Percentiles rank a stretch among this genome's conserved stretches.
phyloP scores from a whole-genome alignment of 768 basidiomycete genomes.

The Terana coerulea region DNA sequence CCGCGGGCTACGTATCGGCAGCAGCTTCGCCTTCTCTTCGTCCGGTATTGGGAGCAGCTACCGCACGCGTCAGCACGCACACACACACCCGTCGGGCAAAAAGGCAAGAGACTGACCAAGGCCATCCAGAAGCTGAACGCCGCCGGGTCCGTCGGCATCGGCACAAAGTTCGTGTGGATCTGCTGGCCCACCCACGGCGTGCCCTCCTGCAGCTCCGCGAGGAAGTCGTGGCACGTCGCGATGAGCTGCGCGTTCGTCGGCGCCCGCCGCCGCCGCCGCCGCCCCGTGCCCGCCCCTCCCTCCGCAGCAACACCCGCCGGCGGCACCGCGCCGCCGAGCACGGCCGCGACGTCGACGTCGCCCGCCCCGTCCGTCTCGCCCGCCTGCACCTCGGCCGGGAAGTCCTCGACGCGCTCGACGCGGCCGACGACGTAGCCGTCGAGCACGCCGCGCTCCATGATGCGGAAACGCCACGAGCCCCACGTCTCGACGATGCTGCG shows the following conservation, averaged over 20 bases:
- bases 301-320: neutral
- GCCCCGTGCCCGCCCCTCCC: neutral
- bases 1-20: constrained; percentile 75
- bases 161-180: constrained; percentile 67
- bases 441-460: constrained; percentile 75
- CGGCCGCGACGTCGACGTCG: neutral
- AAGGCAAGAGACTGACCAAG: constrained; percentile 36
- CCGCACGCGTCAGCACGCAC: neutral
- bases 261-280: constrained; percentile 7
- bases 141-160: constrained; percentile 67
- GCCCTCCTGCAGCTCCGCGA: constrained; percentile 58
- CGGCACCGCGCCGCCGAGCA: neutral
- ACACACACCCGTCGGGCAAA: neutral
- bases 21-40: constrained; percentile 80
- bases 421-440: constrained; percentile 91
- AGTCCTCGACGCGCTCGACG: constrained; percentile 47
- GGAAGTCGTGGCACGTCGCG: constrained; percentile 55
- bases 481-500: constrained; percentile 80
- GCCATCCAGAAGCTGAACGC: constrained; percentile 90
- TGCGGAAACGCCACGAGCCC: constrained; percentile 74
- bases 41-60: constrained; percentile 86
- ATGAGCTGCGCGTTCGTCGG: constrained; percentile 36
- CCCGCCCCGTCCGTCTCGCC: constrained; percentile 11
- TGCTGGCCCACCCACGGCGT: constrained; percentile 95
- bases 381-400: constrained; percentile 15